Base-by-base conservation (phyloP, 2,329 filamentous ascomycete species). In the Sporothrix dimorphospora region DNA sequence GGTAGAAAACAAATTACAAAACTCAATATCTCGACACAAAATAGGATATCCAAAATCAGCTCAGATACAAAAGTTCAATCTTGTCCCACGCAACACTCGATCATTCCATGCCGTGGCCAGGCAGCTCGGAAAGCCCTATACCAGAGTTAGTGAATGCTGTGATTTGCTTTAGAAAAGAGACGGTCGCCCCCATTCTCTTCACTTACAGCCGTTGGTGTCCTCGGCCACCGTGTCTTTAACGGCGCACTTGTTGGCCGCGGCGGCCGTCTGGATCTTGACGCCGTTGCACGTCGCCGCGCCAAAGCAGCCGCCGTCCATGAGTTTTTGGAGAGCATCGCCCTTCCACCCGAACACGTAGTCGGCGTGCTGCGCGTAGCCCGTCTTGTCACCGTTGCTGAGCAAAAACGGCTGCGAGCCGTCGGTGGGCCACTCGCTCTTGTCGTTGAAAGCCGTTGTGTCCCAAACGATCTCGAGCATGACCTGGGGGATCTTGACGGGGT, bases 381-480 rank as follows among this genome's bases (percentile, higher is more conserved):
- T 74, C 30, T 59, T 66, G 71, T 78, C 78, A 67, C 76, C 76
- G 24, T 73, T 78, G 61, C 73, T 77, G 27, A 78, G 74, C 38
- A 79, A 76, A 69, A 79, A 79, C 3, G 78, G 79, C 71, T 79
- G 76, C 19, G 74, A 73, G n/a, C 78, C 78, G 78, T 81, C 79
- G 68, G 79, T 76, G 73, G 79, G 78, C 79, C 81, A 79, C 76
- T 81, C 73, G 38, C 24, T 34, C 11, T 38, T 40, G 78, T 80
- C 73, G 77, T 79, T 79, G 68, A 82, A 82, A 65, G 75, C 75
- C 1, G 76, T 76, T 9, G 81, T 84, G 75, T 85, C 82, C 78
- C 82, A 85, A 74, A 85, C 82, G 2, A 83, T 81, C 76, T 85
- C 83, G 75, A 81, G 83, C 71, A 83, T 83, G 4, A 80, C 69